Evolutionary conservation across 306 rosid genomes (phyloP).

Genomic region (Fagus sylvatica): DNA sequence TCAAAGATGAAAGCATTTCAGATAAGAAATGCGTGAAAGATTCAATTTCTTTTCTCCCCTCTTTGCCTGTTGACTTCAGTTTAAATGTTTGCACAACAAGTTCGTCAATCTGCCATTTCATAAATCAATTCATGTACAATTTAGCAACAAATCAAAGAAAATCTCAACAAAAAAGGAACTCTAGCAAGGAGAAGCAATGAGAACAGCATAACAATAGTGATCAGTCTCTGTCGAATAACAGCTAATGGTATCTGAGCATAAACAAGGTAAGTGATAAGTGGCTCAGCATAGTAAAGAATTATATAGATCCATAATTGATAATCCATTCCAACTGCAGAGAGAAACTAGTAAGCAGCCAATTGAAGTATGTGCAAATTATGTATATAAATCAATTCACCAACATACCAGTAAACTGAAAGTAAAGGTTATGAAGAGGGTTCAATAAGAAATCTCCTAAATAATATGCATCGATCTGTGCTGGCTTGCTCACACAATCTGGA

Average conservation of each 20-base stretch:
- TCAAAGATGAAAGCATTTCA: slow-evolving; percentile 60
- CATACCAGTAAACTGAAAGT: too few species aligned
- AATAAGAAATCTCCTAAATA: neutral
- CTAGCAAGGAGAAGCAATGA: neutral
- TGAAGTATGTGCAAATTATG: neutral
- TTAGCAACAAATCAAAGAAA: neutral
- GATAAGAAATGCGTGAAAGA: slow-evolving; percentile 63
- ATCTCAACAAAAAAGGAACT: neutral
- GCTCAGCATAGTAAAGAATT: neutral
- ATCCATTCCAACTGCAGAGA: neutral
- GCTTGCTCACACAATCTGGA: neutral
- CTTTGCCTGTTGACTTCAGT: slow-evolving; percentile 36
- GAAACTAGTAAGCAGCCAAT: neutral
- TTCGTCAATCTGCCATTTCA: slow-evolving; percentile 70
- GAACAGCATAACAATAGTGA: neutral
- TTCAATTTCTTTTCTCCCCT: slow-evolving; percentile 54
- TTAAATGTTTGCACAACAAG: slow-evolving; percentile 67
- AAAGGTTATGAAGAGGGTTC: neutral
- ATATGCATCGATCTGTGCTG: neutral
- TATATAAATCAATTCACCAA: neutral
- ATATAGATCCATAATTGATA: neutral
- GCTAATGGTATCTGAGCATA: neutral
- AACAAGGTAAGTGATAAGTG: neutral
- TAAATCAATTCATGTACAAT: slow-evolving; percentile 7
- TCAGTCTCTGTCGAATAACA: neutral